phyloP scores from a whole-genome alignment of 2,329 filamentous ascomycete species.

The Dactylellina leptospora region DNA sequence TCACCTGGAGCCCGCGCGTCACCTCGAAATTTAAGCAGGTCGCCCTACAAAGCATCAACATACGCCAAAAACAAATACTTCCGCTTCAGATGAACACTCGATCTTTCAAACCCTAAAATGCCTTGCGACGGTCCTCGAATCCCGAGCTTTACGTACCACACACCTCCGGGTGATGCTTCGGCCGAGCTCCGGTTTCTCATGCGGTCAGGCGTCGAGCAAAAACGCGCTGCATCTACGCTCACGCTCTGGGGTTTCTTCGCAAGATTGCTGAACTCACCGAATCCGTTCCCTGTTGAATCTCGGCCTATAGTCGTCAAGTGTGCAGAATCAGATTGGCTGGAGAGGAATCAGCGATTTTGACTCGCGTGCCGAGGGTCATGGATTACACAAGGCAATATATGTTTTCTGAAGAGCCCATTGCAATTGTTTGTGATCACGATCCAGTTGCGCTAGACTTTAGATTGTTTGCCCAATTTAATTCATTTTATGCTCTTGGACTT shows the following conservation, averaged over 20 bases:
- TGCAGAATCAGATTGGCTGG: conserved; percentile 14
- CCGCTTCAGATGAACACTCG: no score
- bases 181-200: conserved; percentile 24
- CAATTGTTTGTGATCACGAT: no score
- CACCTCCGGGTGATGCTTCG: conserved; percentile 10
- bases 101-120: neutral
- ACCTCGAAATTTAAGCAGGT: no score
- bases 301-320: conserved; percentile 2
- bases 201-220: conserved; percentile 16
- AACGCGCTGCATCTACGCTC: conserved; percentile 23
- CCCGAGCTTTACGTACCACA: conserved; percentile 31
- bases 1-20: no score
- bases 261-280: neutral
- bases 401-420: no score
- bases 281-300: neutral
- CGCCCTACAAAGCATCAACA: no score
- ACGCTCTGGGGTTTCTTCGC: conserved; percentile 25
- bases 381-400: neutral
- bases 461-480: no score
- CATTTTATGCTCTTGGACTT: no score
- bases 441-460: no score
- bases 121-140: conserved; percentile 26
- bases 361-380: no score
- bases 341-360: conserved; percentile 2
- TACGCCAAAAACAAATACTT: no score